Percentiles rank a stretch among this genome's conserved stretches.
Evolutionary conservation across 177 flowering plant species (phyloP).

Genomic region (Vitis hybrid): DNA sequence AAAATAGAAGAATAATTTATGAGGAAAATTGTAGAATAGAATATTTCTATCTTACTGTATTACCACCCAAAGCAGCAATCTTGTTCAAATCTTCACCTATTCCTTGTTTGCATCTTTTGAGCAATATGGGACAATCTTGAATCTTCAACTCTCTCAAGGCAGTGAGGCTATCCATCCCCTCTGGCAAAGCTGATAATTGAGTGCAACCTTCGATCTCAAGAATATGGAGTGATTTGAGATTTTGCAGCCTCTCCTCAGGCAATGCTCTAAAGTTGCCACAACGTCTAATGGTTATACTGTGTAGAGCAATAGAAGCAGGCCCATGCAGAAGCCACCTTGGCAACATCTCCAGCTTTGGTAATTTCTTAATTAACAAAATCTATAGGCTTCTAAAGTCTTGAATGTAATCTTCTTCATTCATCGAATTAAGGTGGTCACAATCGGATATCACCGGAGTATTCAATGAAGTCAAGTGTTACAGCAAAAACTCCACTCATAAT

Average conservation of each 20-base stretch:
- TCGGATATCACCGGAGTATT: conserved; percentile 7
- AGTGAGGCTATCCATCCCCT: conserved; percentile 2
- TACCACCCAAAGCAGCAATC: conserved; percentile 2
- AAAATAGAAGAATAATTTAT: too few relatives aligned
- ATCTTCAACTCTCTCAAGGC: neutral
- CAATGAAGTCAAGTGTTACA: neutral
- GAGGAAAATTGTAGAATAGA: too few relatives aligned
- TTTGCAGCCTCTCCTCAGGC: conserved; percentile 10
- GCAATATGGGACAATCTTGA: neutral
- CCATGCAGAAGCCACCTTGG: conserved; percentile 1
- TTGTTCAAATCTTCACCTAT: conserved; percentile 12
- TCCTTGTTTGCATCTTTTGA: conserved; percentile 1
- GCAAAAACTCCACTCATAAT: conserved; percentile 11
- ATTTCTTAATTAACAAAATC: neutral
- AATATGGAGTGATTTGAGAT: conserved; percentile 7
- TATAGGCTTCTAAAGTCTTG: neutral
- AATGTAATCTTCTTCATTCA: neutral
- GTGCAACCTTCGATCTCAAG: conserved; percentile 12
- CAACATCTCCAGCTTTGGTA: conserved; percentile 11
- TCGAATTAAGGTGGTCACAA: conserved; percentile 13
- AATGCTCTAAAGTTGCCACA: neutral
- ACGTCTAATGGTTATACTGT: neutral
- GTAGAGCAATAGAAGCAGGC: conserved; percentile 3
- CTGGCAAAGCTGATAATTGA: conserved; percentile 6
- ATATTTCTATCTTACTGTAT: too few relatives aligned